Evolutionary conservation across 371 early-diverging fungal genomes (phyloP).

Genomic region (Amoeboaphelidium protococcarum): DNA sequence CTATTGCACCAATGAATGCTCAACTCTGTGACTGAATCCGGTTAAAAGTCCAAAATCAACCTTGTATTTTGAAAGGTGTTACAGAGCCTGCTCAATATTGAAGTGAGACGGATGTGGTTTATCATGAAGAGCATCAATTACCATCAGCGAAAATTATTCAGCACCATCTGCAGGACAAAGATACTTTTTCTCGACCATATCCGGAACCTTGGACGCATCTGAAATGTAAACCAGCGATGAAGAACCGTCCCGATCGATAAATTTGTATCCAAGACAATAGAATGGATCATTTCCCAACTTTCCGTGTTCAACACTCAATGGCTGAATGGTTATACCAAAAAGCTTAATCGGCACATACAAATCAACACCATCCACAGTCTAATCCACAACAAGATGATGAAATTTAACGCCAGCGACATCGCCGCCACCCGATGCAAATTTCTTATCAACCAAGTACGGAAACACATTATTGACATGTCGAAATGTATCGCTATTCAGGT

Average conservation of each 20-base stretch:
- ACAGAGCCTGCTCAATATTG: slow-evolving; percentile 37
- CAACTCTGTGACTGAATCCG: slow-evolving; percentile 46
- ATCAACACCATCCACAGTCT: slow-evolving; percentile 3
- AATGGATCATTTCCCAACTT: slow-evolving; percentile 30
- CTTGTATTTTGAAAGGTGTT: slow-evolving; percentile 18
- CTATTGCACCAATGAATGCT: too few relatives aligned
- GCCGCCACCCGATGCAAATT: slow-evolving; percentile 69
- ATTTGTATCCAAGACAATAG: slow-evolving; percentile 45
- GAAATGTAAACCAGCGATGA: slow-evolving; percentile 67
- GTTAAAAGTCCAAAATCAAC: slow-evolving; percentile 25
- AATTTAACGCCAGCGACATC: slow-evolving; percentile 50
- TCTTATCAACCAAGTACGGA: slow-evolving; percentile 58
- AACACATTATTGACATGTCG: slow-evolving; percentile 34
- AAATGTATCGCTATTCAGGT: slow-evolving; percentile 34
- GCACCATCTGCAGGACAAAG: slow-evolving; percentile 30
- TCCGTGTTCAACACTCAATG: slow-evolving; percentile 60
- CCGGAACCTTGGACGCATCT: slow-evolving; percentile 49
- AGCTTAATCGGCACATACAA: slow-evolving; percentile 20
- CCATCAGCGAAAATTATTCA: slow-evolving; percentile 27
- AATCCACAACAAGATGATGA: too few relatives aligned
- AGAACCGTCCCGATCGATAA: too few relatives aligned
- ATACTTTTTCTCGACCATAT: too few relatives aligned
- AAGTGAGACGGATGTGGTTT: slow-evolving; percentile 48
- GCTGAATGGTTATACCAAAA: slow-evolving; percentile 42
- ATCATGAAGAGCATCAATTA: slow-evolving; percentile 44